Evolutionary conservation across 208 protist species (phyloP), one percentile per base, ranked within the genome.

Genomic region (Crithidia acanthocephali): DNA sequence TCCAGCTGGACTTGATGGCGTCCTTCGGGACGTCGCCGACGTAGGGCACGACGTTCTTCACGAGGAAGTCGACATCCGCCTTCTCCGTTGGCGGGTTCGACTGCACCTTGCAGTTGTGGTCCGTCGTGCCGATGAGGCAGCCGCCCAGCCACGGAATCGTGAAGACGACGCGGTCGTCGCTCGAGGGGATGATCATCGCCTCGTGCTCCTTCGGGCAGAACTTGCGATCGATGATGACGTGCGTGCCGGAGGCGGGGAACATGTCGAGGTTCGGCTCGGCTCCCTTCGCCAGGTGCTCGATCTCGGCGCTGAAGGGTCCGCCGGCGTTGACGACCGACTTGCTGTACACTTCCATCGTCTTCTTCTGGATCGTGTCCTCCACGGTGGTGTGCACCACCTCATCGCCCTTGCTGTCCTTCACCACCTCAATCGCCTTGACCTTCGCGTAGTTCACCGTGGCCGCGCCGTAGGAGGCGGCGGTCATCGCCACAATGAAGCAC

Each of bases 101-200:
- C 51, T 81, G 84, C 40, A 96, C 73, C 37, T 84, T 82, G 35
- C 77, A 87, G 28, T 67, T 68, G 65, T 76, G 81, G 72, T 99
- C 97, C 2, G 97, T 99, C 15, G 97, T 99, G 47, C 97, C 97
- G n/a, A 97, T 86, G 22, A 99, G 81, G 61, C 94, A 98, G 55
- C 84, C 85, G 60, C 93, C 94, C 20, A 97, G 81, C 96, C 96
- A 99, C 51, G 96, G 95, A 37, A 98, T 80, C 33, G 93, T 69
- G 78, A 97, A 99, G 18, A 98, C 83, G 48, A 99, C 95, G 63
- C 97, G 94, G 51, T 92, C 97, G 81, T 99, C 97, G 42, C 59
- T 88, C 42, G 95, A 98, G 5, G 93, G 90, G 16, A 97, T 67
- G 58, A 98, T 74, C 84, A 97, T 86, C 30, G 84, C 93, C 63